Evolutionary conservation across 1,284 basidiomycete genomes (phyloP).

Genomic region (Pascua sp.): DNA sequence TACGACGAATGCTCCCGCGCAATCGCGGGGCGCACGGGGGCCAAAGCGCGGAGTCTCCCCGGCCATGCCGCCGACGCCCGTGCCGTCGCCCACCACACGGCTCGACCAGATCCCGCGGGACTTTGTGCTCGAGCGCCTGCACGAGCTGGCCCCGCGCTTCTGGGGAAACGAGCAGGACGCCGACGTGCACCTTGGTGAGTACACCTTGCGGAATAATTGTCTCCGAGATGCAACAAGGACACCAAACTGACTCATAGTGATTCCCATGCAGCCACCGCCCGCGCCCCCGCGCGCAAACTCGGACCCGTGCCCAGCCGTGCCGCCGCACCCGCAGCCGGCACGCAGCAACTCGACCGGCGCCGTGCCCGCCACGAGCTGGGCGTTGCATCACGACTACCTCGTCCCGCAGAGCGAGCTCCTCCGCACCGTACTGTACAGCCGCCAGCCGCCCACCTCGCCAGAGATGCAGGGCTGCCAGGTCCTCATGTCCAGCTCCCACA

Average conservation of each 20-base stretch:
- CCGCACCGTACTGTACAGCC: constrained; percentile 32
- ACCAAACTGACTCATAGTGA: not conserved
- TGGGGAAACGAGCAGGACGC: constrained; percentile 38
- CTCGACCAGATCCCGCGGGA: constrained; percentile 27
- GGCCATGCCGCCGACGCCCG: not conserved
- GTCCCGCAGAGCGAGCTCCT: constrained; percentile 44
- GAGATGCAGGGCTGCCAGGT: constrained; percentile 12
- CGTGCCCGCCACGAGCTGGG: constrained; percentile 35
- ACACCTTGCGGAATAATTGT: too few relatives aligned
- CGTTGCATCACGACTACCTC: constrained; percentile 47
- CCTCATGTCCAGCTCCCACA: constrained; percentile 9
- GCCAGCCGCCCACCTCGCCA: constrained; percentile 8
- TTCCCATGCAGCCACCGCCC: not conserved
- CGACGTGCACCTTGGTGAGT: constrained; percentile 45
- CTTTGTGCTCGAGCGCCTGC: constrained; percentile 39
- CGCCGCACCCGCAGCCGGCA: too few relatives aligned
- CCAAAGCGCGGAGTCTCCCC: too few relatives aligned
- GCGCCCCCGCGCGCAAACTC: not conserved
- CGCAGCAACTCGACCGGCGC: too few relatives aligned
- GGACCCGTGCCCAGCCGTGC: too few relatives aligned
- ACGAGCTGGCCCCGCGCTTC: constrained; percentile 34
- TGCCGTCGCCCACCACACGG: constrained; percentile 11
- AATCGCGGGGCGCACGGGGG: too few relatives aligned
- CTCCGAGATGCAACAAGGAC: too few relatives aligned
- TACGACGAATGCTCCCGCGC: too few relatives aligned